Conservation (phyloP, 2,329 filamentous ascomycete genomes). For the Trichoderma koningii region DNA sequence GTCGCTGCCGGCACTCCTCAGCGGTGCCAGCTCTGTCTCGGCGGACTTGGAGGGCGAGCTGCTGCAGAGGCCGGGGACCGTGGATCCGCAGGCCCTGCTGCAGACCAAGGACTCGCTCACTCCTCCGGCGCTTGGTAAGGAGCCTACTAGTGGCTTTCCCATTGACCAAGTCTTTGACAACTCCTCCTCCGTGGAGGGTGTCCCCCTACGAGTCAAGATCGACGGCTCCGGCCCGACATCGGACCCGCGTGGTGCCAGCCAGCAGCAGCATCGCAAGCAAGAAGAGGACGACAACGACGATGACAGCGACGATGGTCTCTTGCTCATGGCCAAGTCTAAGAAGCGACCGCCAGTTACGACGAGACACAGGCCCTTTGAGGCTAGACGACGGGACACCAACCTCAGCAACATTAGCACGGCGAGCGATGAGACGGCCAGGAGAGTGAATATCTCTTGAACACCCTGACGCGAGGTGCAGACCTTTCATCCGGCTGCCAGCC, state of each 20-base stretch:
- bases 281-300: constrained; percentile 52
- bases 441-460: constrained; percentile 38
- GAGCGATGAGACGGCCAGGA: constrained; percentile 64
- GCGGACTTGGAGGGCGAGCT: constrained; percentile 64
- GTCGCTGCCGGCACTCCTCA: constrained; percentile 63
- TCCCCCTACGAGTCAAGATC: constrained; percentile 38
- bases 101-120: constrained; percentile 58
- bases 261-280: constrained; percentile 28
- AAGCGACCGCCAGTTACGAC: constrained; percentile 42
- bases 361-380: constrained; percentile 39
- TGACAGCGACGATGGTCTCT: constrained; percentile 57
- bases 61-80: constrained; percentile 51
- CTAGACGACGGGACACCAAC: constrained; percentile 59
- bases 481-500: neutral
- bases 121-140: constrained; percentile 54
- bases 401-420: constrained; percentile 56
- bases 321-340: constrained; percentile 56
- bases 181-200: constrained; percentile 39
- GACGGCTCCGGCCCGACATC: constrained; percentile 27
- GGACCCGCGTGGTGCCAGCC: constrained; percentile 7
- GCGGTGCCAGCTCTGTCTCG: constrained; percentile 65
- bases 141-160: constrained; percentile 50
- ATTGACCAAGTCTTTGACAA: constrained; percentile 46
- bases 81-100: constrained; percentile 47
- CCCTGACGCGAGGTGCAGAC: constrained; percentile 3